These are phyloP conservation scores for Kodamaea suecica DNA, from an alignment of 1,139 yeast species.

Conservation along the genomic window DNA sequence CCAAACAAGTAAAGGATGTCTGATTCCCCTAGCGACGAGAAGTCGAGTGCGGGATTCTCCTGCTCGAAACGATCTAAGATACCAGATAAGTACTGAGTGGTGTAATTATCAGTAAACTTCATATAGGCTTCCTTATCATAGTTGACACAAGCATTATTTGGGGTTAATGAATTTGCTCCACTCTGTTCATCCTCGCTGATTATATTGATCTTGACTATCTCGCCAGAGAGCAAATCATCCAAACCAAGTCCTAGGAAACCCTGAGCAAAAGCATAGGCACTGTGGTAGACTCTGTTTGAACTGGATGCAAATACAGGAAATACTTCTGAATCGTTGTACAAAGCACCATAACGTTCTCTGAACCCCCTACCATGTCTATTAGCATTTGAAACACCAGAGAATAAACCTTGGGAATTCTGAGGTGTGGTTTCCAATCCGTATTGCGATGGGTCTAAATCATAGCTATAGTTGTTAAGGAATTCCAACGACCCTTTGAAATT, in stretches of 20 bases:
- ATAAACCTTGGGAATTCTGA: constrained; percentile 26
- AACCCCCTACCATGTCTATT: constrained; percentile 17
- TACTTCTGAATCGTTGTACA: constrained; percentile 15
- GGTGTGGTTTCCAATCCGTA: constrained; percentile 29
- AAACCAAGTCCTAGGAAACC: constrained; percentile 26
- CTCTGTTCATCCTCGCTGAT: constrained; percentile 21
- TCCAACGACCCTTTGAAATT: constrained; percentile 29
- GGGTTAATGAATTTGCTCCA: constrained; percentile 30
- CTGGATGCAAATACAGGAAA: constrained; percentile 19
- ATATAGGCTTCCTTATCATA: constrained; percentile 10
- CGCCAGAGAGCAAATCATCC: background rate
- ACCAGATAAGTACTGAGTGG: constrained; percentile 10
- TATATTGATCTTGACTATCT: constrained; percentile 7
- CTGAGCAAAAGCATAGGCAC: constrained; percentile 16
- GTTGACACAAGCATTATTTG: constrained; percentile 26
- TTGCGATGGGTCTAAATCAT: constrained; percentile 11
- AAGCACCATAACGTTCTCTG: constrained; percentile 14
- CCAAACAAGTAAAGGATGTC: constrained; percentile 40
- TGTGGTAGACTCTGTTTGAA: constrained; percentile 17
- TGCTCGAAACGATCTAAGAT: constrained; percentile 34
- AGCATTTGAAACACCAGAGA: constrained; percentile 21
- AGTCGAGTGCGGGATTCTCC: constrained; percentile 37
- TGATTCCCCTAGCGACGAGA: constrained; percentile 21
- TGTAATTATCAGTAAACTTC: constrained; percentile 11
- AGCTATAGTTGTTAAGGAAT: constrained; percentile 32